Evolutionary conservation across 192 early-diverging fungal genomes (phyloP), one percentile per base, ranked within the genome.

Genomic region (Backusella luteola): DNA sequence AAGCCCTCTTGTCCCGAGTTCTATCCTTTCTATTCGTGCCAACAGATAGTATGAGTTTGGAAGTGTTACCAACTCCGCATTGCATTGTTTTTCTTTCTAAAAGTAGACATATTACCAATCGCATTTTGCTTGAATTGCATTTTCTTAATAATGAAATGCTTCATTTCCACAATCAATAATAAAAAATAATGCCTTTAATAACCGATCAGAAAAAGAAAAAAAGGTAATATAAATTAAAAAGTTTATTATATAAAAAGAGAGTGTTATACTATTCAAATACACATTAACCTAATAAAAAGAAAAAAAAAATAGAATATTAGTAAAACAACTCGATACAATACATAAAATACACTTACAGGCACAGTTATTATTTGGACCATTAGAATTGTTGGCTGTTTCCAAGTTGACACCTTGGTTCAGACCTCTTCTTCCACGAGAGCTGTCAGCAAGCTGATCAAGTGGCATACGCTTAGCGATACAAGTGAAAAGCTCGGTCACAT

Each of bases 401-500:
- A 75, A 44, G 26, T 75, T 66, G 23, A 75, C 74, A 46, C 74
- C 29, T 34, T 26, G 38, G 8, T 42, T 67, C 19, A 75, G 46
- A 15, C 38, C 39, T 46, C 41, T 75, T 66, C 74, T 67, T 4
- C 66, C 41, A 44, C 66, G 41, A 15, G 74, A 44, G 29, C 39
- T 75, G 34, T 74, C 74, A 66, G 74, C 32, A 23, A 42, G 36
- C 32, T 75, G 74, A 44, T 75, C 66, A 34, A 75, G 63, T 21
- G 74, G 74, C 63, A 75, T 44, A 44, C 74, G 74, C 49, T 44
- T 75, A n/a, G 74, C 74, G 35, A 90, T 88, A 72, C 84, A 80
- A 36, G 81, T 85, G 72, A 91, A 91, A 39, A 91, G 66, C 32
- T 89, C 86, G 32, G 78, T 81, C 23, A 91, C 89, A 74, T 88